phyloP scores from a whole-genome alignment of 164 flowering plant species.

The Stephania cephalantha region DNA sequence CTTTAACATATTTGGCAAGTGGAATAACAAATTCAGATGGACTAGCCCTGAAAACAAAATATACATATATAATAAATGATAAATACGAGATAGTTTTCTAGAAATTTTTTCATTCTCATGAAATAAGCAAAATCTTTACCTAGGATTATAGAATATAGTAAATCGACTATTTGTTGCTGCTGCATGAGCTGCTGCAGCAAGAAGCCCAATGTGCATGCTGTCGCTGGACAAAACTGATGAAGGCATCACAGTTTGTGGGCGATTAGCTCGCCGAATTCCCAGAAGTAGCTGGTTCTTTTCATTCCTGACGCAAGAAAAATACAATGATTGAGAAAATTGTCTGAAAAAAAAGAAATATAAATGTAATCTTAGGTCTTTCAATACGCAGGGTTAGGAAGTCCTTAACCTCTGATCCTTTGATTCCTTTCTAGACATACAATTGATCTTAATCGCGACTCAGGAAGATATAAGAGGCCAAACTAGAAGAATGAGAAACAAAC shows the following conservation, averaged over 20 bases:
- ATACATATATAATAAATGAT: not conserved
- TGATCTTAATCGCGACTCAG: not conserved
- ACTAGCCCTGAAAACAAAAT: slow-evolving; percentile 59
- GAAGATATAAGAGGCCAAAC: not conserved
- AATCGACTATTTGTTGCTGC: slow-evolving; percentile 89
- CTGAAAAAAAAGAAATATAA: too few relatives aligned
- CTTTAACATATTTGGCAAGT: slow-evolving; percentile 67
- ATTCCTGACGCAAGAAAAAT: slow-evolving; percentile 47
- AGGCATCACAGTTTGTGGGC: slow-evolving; percentile 91
- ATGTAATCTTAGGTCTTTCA: too few relatives aligned
- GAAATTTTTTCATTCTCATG: not conserved
- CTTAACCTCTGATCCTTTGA: not conserved
- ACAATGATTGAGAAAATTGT: not conserved
- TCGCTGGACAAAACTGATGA: slow-evolving; percentile 94
- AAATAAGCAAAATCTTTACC: slow-evolving; percentile 31
- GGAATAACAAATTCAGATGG: slow-evolving; percentile 91
- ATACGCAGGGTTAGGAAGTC: not conserved
- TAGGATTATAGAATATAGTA: slow-evolving; percentile 85
- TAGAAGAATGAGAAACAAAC: not conserved
- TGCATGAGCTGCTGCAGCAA: slow-evolving; percentile 98
- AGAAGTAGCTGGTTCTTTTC: slow-evolving; percentile 85
- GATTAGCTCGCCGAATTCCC: slow-evolving; percentile 84
- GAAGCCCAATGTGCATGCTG: slow-evolving; percentile 95
- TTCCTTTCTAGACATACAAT: not conserved
- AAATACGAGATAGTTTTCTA: not conserved